phyloP scores from a whole-genome alignment of 768 basidiomycete genomes.

The Multifurca ochricompacta region DNA sequence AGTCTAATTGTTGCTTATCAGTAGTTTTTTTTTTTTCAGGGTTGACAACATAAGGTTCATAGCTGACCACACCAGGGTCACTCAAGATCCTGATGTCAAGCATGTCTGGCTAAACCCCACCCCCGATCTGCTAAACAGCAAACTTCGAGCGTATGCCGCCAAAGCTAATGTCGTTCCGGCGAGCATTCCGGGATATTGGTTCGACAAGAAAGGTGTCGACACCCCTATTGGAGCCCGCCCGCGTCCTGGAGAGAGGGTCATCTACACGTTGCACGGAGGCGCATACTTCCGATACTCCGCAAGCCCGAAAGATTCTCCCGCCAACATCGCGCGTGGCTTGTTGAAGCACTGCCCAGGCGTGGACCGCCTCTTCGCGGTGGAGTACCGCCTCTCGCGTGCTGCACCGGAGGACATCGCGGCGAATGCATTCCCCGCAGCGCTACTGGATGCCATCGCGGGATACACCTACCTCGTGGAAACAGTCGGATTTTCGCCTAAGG shows the following conservation, averaged over 20 bases:
- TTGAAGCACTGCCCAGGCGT: constrained; percentile 8
- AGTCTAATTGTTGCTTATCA: neutral
- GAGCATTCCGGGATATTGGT: constrained; percentile 21
- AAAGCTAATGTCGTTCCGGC: constrained; percentile 15
- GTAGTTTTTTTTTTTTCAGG: neutral
- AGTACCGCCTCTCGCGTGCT: constrained; percentile 18
- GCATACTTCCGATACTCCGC: constrained; percentile 9
- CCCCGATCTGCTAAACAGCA: constrained; percentile 3
- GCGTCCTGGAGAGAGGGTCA: constrained; percentile 5
- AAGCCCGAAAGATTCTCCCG: neutral
- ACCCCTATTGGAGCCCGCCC: neutral
- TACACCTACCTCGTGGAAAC: constrained; percentile 15
- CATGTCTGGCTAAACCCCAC: constrained; percentile 15
- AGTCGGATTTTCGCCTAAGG: constrained; percentile 16
- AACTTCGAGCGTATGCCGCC: constrained; percentile 12
- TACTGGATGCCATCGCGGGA: constrained; percentile 18
- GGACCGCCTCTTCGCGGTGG: constrained; percentile 6
- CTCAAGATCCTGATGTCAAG: neutral
- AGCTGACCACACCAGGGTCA: neutral
- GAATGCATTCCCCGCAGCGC: constrained; percentile 19
- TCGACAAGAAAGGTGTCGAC: neutral
- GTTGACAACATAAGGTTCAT: neutral
- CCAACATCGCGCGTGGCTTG: neutral
- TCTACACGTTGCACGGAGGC: constrained; percentile 19
- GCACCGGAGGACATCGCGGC: neutral